Base-by-base conservation (phyloP, 805 yeast genomes). In the Cyberlindnera lachancei region DNA sequence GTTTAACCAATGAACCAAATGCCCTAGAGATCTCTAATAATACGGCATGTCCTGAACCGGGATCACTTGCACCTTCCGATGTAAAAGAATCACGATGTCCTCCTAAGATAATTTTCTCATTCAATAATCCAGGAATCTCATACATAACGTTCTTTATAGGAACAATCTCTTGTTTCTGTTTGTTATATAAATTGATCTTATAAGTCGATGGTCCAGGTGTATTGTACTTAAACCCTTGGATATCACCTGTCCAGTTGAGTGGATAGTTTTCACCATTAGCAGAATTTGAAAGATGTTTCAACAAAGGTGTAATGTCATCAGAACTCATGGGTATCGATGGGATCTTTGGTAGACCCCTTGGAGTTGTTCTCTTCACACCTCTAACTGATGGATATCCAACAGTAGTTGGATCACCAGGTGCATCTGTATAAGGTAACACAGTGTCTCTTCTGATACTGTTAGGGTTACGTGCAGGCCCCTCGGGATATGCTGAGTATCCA, bases 401-500 rank as follows among this genome's bases (percentile, higher is more conserved):
- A 3, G 87, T 78, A 0, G 87, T 75, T 22, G 88, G 88, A 49
- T 80, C 90, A 10, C 88, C 88, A 0, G 87, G 85, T 31, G 65
- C 64, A 20, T 70, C 72, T 4, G 75, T 68, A 35, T 75, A 61
- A 39, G 62, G 74, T 37, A 66, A 73, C 1, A 72, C 77, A 7
- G 82, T 67, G 3, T 76, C 80, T 48, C 83, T 63, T 45, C 76
- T 76, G 18, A 80, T 70, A 7, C 77, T 63, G 32, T 68, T 59
- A 23, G 75, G 73, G 41, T 73, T 76, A 45, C 85, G 65, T 2
- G 85, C 82, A 4, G 76, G 75, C 0, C 87, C 87, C 5, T 64
- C 37, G 0, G 88, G 87, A 44, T 70, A 79, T 31, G 68, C 61
- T 39, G 63, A 50, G 47, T 56, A 75, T 0, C 84, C 84, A 44